Base-by-base conservation (phyloP, 2,329 filamentous ascomycete genomes). In the Dothideomycetidae sp. region DNA sequence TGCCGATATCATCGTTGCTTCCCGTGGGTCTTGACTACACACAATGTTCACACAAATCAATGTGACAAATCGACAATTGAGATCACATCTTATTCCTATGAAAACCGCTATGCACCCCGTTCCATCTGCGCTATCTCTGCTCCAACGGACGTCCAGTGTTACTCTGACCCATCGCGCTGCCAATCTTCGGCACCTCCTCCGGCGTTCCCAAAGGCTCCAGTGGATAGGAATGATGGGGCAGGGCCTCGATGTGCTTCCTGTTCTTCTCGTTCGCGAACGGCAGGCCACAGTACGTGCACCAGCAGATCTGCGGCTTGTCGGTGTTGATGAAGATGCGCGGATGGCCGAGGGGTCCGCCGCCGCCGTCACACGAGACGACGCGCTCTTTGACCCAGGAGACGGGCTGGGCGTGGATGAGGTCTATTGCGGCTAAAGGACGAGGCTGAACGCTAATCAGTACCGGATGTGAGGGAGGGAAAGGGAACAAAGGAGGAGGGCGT, bases 281-380 rank as follows among this genome's bases (percentile, higher is more conserved):
- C 48, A 90, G 59, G 37, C 90, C 90, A 58, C 90, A 98, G 67
- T 98, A 98, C 54, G 72, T 78, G 69, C 90, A 98, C 57, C 68
- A 68, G 61, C 75, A 74, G 52, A 98, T 93, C 67, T 96, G 78
- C 30, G 90, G 82, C 70, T 94, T 96, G 64, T 98, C 90, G 48
- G 81, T 78, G 64, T 98, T 98, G 73, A 98, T 98, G 60, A 85
- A 98, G 63, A 98, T 80, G 54, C 75, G 74, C 34, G 90, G 90
- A 60, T 98, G 90, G 30, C 90, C 90, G 39, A 82, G 66, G 19
- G 86, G 79, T 31, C 88, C 90, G 48, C 86, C 86, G 42, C 88
- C 90, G 41, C 90, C 90, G 53, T 96, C 86, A 57, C 90, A 98
- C 31, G 77, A 76, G 36, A 92, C 88, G 33, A 81, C 62, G 44